Conservation (phyloP, 768 basidiomycete genomes). For the Tephrocybe rancida region DNA sequence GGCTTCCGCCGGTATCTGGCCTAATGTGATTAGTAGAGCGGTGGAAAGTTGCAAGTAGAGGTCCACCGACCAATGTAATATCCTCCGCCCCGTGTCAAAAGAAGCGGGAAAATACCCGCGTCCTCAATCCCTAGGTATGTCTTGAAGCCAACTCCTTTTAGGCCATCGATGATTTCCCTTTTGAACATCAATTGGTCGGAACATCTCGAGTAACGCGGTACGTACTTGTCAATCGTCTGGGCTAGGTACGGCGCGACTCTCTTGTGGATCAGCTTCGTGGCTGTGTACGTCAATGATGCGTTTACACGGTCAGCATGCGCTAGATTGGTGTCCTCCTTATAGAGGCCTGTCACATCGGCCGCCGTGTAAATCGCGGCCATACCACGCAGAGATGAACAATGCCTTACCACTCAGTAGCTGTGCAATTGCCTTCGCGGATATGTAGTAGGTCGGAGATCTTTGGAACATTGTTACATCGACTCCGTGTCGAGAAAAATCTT, state of each 20-base stretch:
- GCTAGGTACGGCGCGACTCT: conserved; percentile 13
- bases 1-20: conserved; percentile 60
- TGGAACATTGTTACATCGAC: conserved; percentile 25
- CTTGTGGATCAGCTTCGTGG: conserved; percentile 12
- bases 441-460: conserved; percentile 14
- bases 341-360: conserved; percentile 10
- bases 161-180: conserved; percentile 39
- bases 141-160: conserved; percentile 38
- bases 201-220: background rate
- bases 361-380: background rate
- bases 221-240: conserved; percentile 17
- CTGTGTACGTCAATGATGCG: conserved; percentile 14
- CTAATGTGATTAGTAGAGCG: background rate
- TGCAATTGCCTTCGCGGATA: conserved; percentile 14
- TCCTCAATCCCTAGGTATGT: conserved; percentile 38
- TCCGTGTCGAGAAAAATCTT: conserved; percentile 37
- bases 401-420: conserved; percentile 10
- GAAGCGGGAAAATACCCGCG: conserved; percentile 33
- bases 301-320: conserved; percentile 17
- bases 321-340: conserved; percentile 11
- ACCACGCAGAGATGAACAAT: background rate
- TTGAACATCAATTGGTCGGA: background rate
- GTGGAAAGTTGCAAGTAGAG: background rate
- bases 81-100: conserved; percentile 36
- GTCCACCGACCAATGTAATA: conserved; percentile 37